Percentiles rank a stretch among this genome's conserved stretches.
phyloP scores from a whole-genome alignment of 805 yeast genomes.

The Saccharomycopsis microspora region DNA sequence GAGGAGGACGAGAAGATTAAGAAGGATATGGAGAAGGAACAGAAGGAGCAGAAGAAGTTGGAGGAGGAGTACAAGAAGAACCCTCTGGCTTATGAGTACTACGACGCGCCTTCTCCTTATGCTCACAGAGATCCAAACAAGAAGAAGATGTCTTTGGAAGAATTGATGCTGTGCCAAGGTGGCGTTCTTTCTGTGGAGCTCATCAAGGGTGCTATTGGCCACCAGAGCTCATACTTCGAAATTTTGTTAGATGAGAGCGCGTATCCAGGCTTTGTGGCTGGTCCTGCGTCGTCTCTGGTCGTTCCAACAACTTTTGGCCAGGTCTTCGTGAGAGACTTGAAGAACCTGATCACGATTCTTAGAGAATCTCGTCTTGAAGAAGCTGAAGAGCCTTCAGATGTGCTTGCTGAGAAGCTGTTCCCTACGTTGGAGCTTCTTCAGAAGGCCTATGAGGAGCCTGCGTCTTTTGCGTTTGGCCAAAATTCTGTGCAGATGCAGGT shows the following conservation, averaged over 20 bases:
- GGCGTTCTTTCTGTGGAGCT: conserved; percentile 53
- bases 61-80: conserved; percentile 40
- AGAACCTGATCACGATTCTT: conserved; percentile 43
- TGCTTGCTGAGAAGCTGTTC: conserved; percentile 38
- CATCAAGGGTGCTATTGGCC: conserved; percentile 35
- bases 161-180: conserved; percentile 42
- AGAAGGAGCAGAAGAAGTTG: conserved; percentile 34
- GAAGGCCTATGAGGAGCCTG: conserved; percentile 35
- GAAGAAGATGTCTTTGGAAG: conserved; percentile 38
- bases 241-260: conserved; percentile 53
- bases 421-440: conserved; percentile 44
- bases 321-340: conserved; percentile 60
- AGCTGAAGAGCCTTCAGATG: conserved; percentile 35
- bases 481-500: conserved; percentile 34
- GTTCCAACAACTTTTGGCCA: conserved; percentile 41
- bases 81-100: conserved; percentile 59
- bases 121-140: conserved; percentile 24
- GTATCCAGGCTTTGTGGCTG: conserved; percentile 45
- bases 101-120: conserved; percentile 33
- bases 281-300: conserved; percentile 32
- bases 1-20: conserved; percentile 29
- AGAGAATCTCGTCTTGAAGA: conserved; percentile 44
- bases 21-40: conserved; percentile 25
- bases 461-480: conserved; percentile 29
- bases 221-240: conserved; percentile 41